Evolutionary conservation across 345 rosid species (phyloP), one percentile per base, ranked within the genome.

Genomic region (Eutrema yunnanense): DNA sequence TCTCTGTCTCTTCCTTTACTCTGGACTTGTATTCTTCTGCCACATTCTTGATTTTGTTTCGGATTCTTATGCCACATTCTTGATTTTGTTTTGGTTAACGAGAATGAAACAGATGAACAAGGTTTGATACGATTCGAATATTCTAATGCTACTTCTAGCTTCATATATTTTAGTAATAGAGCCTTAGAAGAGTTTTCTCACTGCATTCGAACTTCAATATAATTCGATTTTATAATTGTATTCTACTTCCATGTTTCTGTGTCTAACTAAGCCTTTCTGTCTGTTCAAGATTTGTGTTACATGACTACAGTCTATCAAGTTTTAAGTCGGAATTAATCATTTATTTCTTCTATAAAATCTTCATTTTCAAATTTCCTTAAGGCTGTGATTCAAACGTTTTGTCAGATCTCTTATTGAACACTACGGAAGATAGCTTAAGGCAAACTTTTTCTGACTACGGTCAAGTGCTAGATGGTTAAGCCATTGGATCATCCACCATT

Each of bases 81-180:
- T 53, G 48, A 50, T 32, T 67, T 46, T 46, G 26, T 55, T 30
- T 40, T 41, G 40, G 50, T 26, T 68, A 33, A 19, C 63, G 47
- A 55, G 52, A 53, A 8, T 30, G 72, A 50, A 67, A 67, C 48
- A 40, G 5, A 50, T 33, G 52, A 68, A 68, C 42, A 54, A 68
- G 72, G 62, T 68, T 53, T 9, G 32, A 30, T 30, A 68, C 40
- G 52, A 55, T 68, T 43, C 63, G 63, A 55, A 68, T 68, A 68
- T 54, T 68, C 72, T 32, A 54, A 16, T 54, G 16, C 42, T 16
- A 67, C 42, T 41, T 67, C 5, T 29, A 41, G 16, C 51, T 52
- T 19, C 8, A 66, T 10, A 65, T 49, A 36, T 22, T 3, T 65
- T 2, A 30, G 3, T 30, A 30, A 30, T 22, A 22, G 22, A 22